These are phyloP conservation scores for Arabis hirsuta DNA, from an alignment of 345 rosid genomes.

Conservation along the genomic window DNA sequence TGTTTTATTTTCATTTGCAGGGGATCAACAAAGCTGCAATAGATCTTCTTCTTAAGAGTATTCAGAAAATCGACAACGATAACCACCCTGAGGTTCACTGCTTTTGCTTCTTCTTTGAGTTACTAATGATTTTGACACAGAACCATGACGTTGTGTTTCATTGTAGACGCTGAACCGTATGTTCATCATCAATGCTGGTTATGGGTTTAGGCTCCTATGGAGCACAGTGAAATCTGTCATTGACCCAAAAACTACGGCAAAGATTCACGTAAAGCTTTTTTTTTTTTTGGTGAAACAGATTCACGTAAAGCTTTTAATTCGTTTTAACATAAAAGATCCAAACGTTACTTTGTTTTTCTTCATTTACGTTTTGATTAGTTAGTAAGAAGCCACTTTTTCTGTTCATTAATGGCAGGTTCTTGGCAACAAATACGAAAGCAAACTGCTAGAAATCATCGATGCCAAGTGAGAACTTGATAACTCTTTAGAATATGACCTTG, in stretches of 20 bases:
- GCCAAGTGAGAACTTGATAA: slow-evolving; percentile 56
- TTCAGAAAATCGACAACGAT: slow-evolving; percentile 79
- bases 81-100: slow-evolving; percentile 80
- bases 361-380: not conserved
- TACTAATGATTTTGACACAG: slow-evolving; percentile 16
- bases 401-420: slow-evolving; percentile 61
- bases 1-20: slow-evolving; percentile 44
- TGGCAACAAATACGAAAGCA: slow-evolving; percentile 88
- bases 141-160: slow-evolving; percentile 10
- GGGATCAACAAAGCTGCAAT: slow-evolving; percentile 87
- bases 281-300: slow-evolving; percentile 44
- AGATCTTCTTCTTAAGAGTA: slow-evolving; percentile 61
- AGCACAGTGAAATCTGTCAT: slow-evolving; percentile 64
- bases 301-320: slow-evolving; percentile 37
- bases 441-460: slow-evolving; percentile 89
- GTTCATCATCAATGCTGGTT: slow-evolving; percentile 95
- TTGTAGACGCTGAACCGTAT: slow-evolving; percentile 90
- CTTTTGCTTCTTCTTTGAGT: slow-evolving; percentile 1
- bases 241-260: slow-evolving; percentile 93
- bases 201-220: too few relatives aligned
- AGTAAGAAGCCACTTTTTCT: not conserved
- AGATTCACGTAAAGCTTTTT: slow-evolving; percentile 71
- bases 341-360: slow-evolving; percentile 6
- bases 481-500: slow-evolving; percentile 17
- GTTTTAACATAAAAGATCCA: too few relatives aligned